Evolutionary conservation across 352 stramenopile genomes (phyloP), one percentile per base, ranked within the genome.

Genomic region (Pythium periplocum): DNA sequence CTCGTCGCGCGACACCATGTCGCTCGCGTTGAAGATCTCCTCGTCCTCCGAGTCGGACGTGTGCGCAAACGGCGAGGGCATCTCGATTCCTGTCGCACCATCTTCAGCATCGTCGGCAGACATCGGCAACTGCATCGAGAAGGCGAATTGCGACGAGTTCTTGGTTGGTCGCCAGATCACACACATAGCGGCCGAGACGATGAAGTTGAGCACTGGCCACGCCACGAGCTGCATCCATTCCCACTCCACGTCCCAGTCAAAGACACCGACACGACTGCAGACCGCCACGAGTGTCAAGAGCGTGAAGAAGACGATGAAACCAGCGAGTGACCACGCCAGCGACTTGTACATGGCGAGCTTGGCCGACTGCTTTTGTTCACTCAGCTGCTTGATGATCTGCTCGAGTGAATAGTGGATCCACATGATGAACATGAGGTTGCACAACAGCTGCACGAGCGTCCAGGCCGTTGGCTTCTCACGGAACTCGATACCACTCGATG

Each of bases 151-250:
- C 12, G 84, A 93, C 50, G 78, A 90, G 59, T 85, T 90, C 53
- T 87, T 69, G 0, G 83, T 94, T 2, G 88, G 88, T 9, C 86
- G 78, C 88, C 88, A 97, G 53, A 97, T 96, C 53, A 92, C 70
- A 53, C 85, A 90, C 78, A 97, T 95, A 1, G 88, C 83, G 9
- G 80, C 68, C 51, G 87, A 90, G 11, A 97, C 85, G 2, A 72
- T 92, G 51, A 97, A 97, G 65, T 97, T 96, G 41, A 97, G 73
- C 43, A 96, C 80, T 10, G 88, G 86, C 86, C 87, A 96, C 30
- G 83, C 84, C 36, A 96, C 87, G n/a, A 95, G 72, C 55, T 95
- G 79, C 72, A 93, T 90, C 88, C 88, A 97, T 55, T 95, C 81
- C 76, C 81, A 96, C 61, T 96, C 83, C 41, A 94, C 88, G 45